Evolutionary conservation across 345 rosid species (phyloP).

Genomic region (Crucihimalaya himalaica): DNA sequence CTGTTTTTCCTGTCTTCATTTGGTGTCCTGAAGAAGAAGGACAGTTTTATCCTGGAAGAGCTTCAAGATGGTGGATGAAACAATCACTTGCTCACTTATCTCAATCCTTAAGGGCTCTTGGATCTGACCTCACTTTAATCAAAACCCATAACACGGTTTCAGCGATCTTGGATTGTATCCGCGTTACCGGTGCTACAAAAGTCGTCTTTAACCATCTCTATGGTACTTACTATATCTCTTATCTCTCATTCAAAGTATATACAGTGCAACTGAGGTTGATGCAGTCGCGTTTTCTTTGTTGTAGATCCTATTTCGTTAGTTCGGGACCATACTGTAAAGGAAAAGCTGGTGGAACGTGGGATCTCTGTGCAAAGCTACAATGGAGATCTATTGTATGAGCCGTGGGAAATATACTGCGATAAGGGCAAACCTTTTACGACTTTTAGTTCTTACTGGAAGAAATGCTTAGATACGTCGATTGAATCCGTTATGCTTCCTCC

Average conservation of each 20-base stretch:
- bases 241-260: not conserved
- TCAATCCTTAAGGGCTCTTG: slow-evolving; percentile 72
- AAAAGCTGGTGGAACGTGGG: slow-evolving; percentile 66
- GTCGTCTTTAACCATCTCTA: slow-evolving; percentile 86
- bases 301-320: slow-evolving; percentile 84
- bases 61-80: slow-evolving; percentile 98
- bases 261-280: not conserved
- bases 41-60: slow-evolving; percentile 88
- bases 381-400: slow-evolving; percentile 88
- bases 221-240: slow-evolving; percentile 51
- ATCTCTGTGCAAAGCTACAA: slow-evolving; percentile 87
- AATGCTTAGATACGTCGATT: slow-evolving; percentile 63
- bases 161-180: slow-evolving; percentile 71
- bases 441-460: slow-evolving; percentile 73
- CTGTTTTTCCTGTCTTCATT: slow-evolving; percentile 73
- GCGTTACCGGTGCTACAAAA: slow-evolving; percentile 63
- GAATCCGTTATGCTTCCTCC: slow-evolving; percentile 70
- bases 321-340: slow-evolving; percentile 80
- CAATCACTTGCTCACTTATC: slow-evolving; percentile 70
- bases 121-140: slow-evolving; percentile 70
- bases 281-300: not conserved
- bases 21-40: slow-evolving; percentile 97
- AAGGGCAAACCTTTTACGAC: slow-evolving; percentile 68
- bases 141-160: slow-evolving; percentile 65
- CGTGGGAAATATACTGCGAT: slow-evolving; percentile 84